Evolutionary conservation across 805 yeast species (phyloP).

Genomic region (Crinitomyces ghanaensis): DNA sequence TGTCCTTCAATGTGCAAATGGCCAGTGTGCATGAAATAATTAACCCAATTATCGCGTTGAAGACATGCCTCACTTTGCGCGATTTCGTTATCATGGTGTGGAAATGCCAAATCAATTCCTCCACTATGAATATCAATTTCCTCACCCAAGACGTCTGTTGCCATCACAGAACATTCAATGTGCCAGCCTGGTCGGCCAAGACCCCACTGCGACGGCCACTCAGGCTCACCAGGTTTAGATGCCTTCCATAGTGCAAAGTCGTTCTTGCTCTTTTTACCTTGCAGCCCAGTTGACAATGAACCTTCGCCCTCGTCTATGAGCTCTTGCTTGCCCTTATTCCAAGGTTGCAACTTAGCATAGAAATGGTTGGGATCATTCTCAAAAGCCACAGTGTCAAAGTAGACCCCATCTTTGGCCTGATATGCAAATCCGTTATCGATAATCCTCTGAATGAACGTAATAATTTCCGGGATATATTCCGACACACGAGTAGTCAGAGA

Average conservation of each 20-base stretch:
- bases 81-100: slow-evolving; percentile 96
- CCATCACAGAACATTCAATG: slow-evolving; percentile 98
- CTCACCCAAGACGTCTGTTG: slow-evolving; percentile 73
- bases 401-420: slow-evolving; percentile 80
- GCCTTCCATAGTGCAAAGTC: slow-evolving; percentile 98
- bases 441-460: slow-evolving; percentile 64
- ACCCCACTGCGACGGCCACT: slow-evolving; percentile 96
- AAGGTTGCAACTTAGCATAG: slow-evolving; percentile 94
- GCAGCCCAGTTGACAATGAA: slow-evolving; percentile 43
- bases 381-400: slow-evolving; percentile 79
- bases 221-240: slow-evolving; percentile 94
- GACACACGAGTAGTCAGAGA: slow-evolving; percentile 86
- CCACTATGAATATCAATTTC: slow-evolving; percentile 93
- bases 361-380: slow-evolving; percentile 62
- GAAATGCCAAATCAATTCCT: slow-evolving; percentile 94
- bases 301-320: slow-evolving; percentile 95
- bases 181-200: slow-evolving; percentile 99
- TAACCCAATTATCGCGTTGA: slow-evolving; percentile 89
- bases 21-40: slow-evolving; percentile 93
- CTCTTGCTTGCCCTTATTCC: slow-evolving; percentile 86
- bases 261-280: slow-evolving; percentile 58
- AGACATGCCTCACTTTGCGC: slow-evolving; percentile 95
- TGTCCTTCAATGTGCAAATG: slow-evolving; percentile 98
- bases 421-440: slow-evolving; percentile 77
- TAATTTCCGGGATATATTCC: slow-evolving; percentile 89